Base-by-base conservation (phyloP, 2,329 filamentous ascomycete species). In the Xylariaceae sp. region DNA sequence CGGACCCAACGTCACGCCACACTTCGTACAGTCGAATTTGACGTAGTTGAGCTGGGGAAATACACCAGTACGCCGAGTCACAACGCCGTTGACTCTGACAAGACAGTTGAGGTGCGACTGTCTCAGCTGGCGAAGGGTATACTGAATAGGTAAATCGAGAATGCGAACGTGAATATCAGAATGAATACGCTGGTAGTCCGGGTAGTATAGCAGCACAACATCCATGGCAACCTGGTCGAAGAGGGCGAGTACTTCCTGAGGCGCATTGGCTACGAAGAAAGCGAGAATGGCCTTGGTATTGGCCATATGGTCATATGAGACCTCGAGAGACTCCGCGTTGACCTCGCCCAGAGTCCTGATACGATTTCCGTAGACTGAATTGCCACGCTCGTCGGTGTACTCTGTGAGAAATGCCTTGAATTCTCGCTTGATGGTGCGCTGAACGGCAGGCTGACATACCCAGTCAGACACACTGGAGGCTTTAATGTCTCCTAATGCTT, bases 31-130 rank as follows among this genome's bases (percentile, higher is more conserved):
- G 77, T 97, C 90, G 71, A 99, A 97, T 77, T 97, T 96, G 77
- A 99, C 90, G 74, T 97, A 97, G 75, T 97, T 97, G 62, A 99
- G 80, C 77, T 99, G 94, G 2, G 94, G 94, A 74, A 99, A 99
- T 52, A 99, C 95, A 58, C 94, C 94, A 30, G 88, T 95, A 66
- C 94, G 86, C 64, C 94, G 87, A 39, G 94, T 99, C 34, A 99
- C 94, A 3, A 99, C 94, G 66, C 94, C 94, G 68, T 89, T 92
- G 57, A 99, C 94, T 56, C 93, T 88, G 45, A 99, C 90, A 49
- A 99, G 81, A 69, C 92, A 96, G 80, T 99, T 99, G 61, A 99
- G 83, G 71, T 99, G 95, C 3, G 88, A 91, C 76, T 99, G 94
- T 62, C 94, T 90, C 50, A 99, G 82, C 74, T 99, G 92, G 53